A percentile compares a stretch with the other conserved stretches of the same genome.
These are phyloP conservation scores for Larix kaempferi DNA, from an alignment of 75 land plant species.

Conservation along the genomic window DNA sequence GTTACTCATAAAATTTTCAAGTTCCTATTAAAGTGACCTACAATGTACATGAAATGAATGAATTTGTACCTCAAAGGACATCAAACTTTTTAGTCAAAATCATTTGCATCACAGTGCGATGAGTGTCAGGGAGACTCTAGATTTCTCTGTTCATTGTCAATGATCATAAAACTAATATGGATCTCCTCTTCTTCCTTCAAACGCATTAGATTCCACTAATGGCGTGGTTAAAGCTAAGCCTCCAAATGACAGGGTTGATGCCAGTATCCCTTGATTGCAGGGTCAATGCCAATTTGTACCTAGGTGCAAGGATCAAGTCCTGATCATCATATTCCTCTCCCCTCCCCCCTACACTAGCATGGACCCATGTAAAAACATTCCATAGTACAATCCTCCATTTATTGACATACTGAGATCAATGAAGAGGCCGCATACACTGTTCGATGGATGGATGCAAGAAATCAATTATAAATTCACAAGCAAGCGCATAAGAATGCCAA, in stretches of 20 bases:
- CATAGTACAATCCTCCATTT: too few species aligned
- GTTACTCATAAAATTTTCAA: slow-evolving; percentile 30
- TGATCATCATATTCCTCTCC: too few species aligned
- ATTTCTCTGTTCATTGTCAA: slow-evolving; percentile 69
- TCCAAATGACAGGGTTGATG: background rate
- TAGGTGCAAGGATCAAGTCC: background rate
- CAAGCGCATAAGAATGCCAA: background rate
- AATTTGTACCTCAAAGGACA: background rate
- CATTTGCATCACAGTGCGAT: slow-evolving; percentile 75
- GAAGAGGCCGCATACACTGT: too few species aligned
- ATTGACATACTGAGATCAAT: too few species aligned
- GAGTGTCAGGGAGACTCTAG: slow-evolving; percentile 31
- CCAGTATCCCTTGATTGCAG: background rate
- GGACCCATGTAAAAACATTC: too few species aligned
- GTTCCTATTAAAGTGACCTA: slow-evolving; percentile 3
- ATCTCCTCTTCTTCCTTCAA: too few species aligned
- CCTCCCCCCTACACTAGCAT: too few species aligned
- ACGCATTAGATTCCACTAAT: background rate
- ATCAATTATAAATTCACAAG: background rate
- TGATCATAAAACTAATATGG: slow-evolving; percentile 17
- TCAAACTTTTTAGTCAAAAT: slow-evolving; percentile 24
- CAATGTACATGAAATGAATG: background rate
- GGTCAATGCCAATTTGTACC: background rate
- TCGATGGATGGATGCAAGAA: background rate
- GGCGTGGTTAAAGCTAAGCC: background rate